Percentiles rank a stretch among this genome's conserved stretches.
phyloP scores from a whole-genome alignment of 2,329 filamentous ascomycete genomes.

The Trichoderma pleuroti region DNA sequence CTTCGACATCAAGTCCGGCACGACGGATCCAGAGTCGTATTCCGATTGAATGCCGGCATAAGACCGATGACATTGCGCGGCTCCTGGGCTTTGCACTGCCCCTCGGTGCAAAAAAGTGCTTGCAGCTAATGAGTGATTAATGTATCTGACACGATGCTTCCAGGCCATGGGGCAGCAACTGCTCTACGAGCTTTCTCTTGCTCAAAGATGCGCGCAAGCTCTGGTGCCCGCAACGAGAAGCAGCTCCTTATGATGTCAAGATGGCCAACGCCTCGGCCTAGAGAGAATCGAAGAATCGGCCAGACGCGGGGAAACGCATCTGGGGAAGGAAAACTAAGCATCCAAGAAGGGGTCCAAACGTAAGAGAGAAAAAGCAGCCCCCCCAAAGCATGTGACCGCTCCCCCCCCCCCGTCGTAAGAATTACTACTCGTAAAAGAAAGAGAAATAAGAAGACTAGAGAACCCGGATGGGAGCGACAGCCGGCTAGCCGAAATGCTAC shows the following conservation, averaged over 20 bases:
- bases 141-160: background rate
- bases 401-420: too few species aligned
- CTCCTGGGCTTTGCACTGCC: background rate
- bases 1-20: background rate
- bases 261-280: background rate
- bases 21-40: conserved; percentile 3
- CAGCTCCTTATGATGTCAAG: background rate
- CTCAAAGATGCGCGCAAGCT: background rate
- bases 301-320: background rate
- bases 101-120: background rate
- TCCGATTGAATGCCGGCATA: conserved; percentile 14
- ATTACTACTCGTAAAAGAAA: too few species aligned
- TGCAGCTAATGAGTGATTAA: background rate
- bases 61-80: conserved; percentile 1
- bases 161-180: background rate
- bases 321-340: background rate
- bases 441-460: background rate
- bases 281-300: background rate
- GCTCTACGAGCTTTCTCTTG: too few species aligned
- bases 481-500: background rate
- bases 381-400: background rate
- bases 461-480: background rate
- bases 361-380: background rate
- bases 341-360: background rate
- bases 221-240: background rate